Percentiles rank a stretch among this genome's conserved stretches.
phyloP scores from a whole-genome alignment of 1,139 yeast genomes.

The Hyphopichia wangnamkhiaoensis region DNA sequence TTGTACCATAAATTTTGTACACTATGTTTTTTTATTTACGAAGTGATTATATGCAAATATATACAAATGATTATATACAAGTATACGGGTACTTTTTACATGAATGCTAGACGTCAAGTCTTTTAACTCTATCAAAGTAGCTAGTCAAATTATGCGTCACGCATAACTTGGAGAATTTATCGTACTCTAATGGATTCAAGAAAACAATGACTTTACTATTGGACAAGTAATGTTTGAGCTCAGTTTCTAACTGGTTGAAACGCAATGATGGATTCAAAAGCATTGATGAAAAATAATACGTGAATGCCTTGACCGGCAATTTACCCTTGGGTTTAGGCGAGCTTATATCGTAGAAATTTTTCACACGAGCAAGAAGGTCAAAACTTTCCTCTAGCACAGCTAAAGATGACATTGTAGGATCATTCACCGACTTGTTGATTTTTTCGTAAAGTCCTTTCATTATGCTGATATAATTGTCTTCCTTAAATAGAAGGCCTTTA shows the following conservation, averaged over 20 bases:
- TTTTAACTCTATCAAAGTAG: background rate
- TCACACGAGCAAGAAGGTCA: background rate
- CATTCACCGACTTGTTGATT: background rate
- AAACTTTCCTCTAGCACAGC: background rate
- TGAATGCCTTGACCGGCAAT: background rate
- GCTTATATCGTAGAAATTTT: background rate
- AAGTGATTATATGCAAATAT: too few species aligned
- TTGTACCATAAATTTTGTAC: background rate
- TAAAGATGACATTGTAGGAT: background rate
- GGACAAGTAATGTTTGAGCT: background rate
- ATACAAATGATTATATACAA: background rate
- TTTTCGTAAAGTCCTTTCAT: slow-evolving; percentile 12
- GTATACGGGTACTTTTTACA: background rate
- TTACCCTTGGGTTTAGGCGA: background rate
- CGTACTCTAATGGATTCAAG: slow-evolving; percentile 1
- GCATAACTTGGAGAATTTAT: background rate
- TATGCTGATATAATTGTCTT: slow-evolving; percentile 19
- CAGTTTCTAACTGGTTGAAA: background rate
- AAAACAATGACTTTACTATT: background rate
- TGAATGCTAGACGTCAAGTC: background rate
- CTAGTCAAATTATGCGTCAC: background rate
- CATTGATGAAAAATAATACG: slow-evolving; percentile 1
- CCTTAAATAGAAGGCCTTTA: slow-evolving; percentile 14
- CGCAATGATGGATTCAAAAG: background rate
- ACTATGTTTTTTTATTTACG: background rate